These are phyloP conservation scores for Guadua angustifolia DNA, from an alignment of 176 grass and related monocot species.

Conservation along the genomic window DNA sequence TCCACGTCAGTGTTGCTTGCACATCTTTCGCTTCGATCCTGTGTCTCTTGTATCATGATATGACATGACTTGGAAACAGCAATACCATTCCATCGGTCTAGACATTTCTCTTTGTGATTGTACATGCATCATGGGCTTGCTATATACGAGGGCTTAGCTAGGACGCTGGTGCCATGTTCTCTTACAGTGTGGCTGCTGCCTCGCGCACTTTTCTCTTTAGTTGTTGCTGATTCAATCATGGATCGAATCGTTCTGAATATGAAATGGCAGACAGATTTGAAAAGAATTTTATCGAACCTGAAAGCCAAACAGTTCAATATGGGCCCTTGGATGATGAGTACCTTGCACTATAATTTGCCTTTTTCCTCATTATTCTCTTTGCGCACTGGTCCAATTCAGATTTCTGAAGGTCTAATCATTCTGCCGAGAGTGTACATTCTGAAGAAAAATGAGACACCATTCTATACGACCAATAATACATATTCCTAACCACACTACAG, in stretches of 20 bases:
- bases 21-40: background rate
- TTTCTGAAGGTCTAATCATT: background rate
- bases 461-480: background rate
- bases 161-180: conserved; percentile 34
- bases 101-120: background rate
- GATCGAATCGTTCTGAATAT: conserved; percentile 31
- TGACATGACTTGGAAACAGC: background rate
- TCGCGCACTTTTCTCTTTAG: conserved; percentile 33
- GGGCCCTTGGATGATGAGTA: conserved; percentile 21
- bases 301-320: conserved; percentile 16
- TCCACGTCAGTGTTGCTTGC: background rate
- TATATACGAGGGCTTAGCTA: background rate
- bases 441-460: background rate
- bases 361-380: background rate
- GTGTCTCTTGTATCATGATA: background rate
- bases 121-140: background rate
- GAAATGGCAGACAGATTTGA: conserved; percentile 30
- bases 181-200: conserved; percentile 13
- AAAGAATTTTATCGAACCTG: conserved; percentile 7
- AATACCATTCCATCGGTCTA: background rate
- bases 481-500: background rate
- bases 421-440: background rate
- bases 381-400: conserved; percentile 10
- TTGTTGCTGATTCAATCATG: conserved; percentile 50
- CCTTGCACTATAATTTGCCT: background rate